Evolutionary conservation across 164 flowering plant species (phyloP).

Genomic region (Umbellularia californica): DNA sequence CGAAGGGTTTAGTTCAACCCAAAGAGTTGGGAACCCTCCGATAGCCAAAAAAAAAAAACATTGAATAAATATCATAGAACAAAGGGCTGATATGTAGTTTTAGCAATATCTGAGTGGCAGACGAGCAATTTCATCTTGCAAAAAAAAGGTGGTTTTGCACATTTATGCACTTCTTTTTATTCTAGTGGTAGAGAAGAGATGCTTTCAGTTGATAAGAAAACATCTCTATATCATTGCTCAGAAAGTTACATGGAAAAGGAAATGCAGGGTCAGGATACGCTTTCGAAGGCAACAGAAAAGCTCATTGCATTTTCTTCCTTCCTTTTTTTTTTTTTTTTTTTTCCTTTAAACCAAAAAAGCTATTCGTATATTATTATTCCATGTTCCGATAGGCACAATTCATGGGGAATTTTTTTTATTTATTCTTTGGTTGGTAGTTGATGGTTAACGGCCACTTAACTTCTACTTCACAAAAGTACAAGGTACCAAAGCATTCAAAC

Average conservation of each 20-base stretch:
- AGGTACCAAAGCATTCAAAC: neutral
- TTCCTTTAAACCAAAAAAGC: neutral
- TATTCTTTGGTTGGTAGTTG: neutral
- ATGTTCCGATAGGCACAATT: neutral
- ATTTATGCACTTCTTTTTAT: neutral
- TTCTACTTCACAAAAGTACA: neutral
- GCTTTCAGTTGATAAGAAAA: neutral
- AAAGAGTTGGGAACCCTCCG: too few species aligned
- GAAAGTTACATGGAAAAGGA: neutral
- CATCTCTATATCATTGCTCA: neutral
- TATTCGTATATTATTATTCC: neutral
- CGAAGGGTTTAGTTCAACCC: too few species aligned
- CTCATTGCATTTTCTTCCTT: neutral
- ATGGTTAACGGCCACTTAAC: neutral
- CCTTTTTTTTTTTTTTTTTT: too few species aligned
- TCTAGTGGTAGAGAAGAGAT: neutral
- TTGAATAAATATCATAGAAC: too few species aligned
- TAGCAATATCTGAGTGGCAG: neutral
- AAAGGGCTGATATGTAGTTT: too few species aligned
- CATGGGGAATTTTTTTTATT: neutral
- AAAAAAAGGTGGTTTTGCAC: neutral
- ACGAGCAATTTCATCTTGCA: neutral
- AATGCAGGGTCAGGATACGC: neutral
- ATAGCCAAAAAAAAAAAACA: too few species aligned
- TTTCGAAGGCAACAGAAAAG: too few species aligned